Evolutionary conservation across 2,329 filamentous ascomycete species (phyloP).

Genomic region (Sporothrix inflata): DNA sequence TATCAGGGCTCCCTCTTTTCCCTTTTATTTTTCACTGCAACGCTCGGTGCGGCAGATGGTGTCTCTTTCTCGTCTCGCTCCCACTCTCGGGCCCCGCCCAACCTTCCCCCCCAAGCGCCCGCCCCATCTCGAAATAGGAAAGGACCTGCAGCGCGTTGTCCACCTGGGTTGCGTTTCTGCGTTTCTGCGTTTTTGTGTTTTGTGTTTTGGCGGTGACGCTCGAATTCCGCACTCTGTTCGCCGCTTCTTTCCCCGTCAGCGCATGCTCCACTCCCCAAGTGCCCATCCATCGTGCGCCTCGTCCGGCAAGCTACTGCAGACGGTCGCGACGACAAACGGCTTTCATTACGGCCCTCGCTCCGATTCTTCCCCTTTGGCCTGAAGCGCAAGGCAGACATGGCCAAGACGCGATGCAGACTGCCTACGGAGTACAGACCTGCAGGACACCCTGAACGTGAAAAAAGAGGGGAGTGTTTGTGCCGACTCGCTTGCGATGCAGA

Average conservation of each 20-base stretch:
- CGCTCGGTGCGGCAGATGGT: background rate
- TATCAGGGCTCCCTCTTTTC: background rate
- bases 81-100: too few relatives aligned
- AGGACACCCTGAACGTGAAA: too few relatives aligned
- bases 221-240: background rate
- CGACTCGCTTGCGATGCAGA: background rate
- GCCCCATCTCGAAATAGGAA: background rate
- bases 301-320: background rate
- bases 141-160: background rate
- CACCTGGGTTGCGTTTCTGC: background rate
- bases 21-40: background rate
- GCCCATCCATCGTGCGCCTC: background rate
- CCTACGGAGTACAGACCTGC: too few relatives aligned
- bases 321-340: too few relatives aligned
- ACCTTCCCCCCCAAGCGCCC: too few relatives aligned
- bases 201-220: background rate
- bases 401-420: background rate
- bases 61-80: background rate
- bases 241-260: too few relatives aligned
- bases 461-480: too few relatives aligned
- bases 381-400: slow-evolving; percentile 15
- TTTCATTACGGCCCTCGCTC: background rate
- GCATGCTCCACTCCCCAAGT: background rate
- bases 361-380: background rate
- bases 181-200: background rate